Base-by-base conservation (phyloP, 306 rosid genomes). In the Mucuna pruriens region DNA sequence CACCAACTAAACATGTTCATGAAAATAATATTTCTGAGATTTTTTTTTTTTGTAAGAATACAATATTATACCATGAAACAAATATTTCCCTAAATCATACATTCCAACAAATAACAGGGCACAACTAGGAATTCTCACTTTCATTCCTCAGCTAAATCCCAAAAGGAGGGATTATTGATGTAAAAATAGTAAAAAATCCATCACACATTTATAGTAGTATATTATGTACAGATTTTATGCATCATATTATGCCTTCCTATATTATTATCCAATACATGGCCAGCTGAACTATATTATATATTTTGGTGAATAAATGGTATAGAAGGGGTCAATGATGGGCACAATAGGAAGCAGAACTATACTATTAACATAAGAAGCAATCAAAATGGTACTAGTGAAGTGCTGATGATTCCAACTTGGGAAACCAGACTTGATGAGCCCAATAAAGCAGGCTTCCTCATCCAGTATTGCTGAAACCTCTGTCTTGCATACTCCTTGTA, bases 401-500 rank as follows among this genome's bases (percentile, higher is more conserved):
- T n/a, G n/a, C n/a, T n/a, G 72, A 57, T 44, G 44, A 38, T 51
- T 62, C 39, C 81, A 39, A 46, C 68, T 23, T 72, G 64, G 2
- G 57, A 44, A 17, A 48, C 16, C 22, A 76, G 33, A 22, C 42
- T 79, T 19, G 75, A 52, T 42, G 85, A 84, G 68, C 85, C 89
- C 89, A 90, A 58, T 40, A 93, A 40, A 55, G 81, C 74, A 9
- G 76, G 74, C 81, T 91, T 95, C 74, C 78, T 88, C 63, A 86
- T 19, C 91, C 91, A 29, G 85, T 91, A 95, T 68, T 95, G 97
- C 72, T 82, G 48, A 78, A 95, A 89, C 88, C 99, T 90, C 84
- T 95, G 99, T 76, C 90, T 90, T 17, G 97, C 98, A 69, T 92
- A 95, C 74, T 90, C 97, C 73, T 84, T 55, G 90, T 95, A 95